phyloP scores from a whole-genome alignment of 176 grass and related monocot genomes.

The Canna indica region DNA sequence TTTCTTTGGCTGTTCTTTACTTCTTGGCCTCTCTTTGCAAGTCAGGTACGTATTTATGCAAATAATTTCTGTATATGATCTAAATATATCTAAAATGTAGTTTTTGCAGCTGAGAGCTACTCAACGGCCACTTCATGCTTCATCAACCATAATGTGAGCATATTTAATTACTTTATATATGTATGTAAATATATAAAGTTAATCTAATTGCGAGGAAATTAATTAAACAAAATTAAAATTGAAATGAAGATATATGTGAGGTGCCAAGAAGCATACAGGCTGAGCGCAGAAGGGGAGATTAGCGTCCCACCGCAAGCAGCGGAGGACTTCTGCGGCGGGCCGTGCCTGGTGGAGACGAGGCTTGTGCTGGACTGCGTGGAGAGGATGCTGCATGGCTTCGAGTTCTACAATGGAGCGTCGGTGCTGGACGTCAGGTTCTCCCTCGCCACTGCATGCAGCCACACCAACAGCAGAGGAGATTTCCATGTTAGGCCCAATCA shows the following conservation, averaged over 20 bases:
- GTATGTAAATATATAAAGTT: not conserved
- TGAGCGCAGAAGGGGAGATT: conserved; percentile 33
- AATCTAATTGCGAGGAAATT: not conserved
- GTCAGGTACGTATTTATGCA: conserved; percentile 5
- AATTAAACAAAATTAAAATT: not conserved
- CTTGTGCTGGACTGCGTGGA: conserved; percentile 54
- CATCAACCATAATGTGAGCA: conserved; percentile 33
- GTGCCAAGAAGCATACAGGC: conserved; percentile 36
- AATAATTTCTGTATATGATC: no score
- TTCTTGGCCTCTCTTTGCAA: conserved; percentile 22
- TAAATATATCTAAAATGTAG: no score
- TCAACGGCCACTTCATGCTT: conserved; percentile 52
- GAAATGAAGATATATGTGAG: conserved; percentile 40
- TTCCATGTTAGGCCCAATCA: no score
- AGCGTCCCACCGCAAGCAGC: conserved; percentile 20
- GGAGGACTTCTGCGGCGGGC: conserved; percentile 51
- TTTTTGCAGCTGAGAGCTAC: no score
- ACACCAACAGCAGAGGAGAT: conserved; percentile 30
- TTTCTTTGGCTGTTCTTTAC: conserved; percentile 17
- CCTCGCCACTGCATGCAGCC: conserved; percentile 40
- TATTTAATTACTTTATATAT: no score
- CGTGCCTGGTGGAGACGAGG: conserved; percentile 57
- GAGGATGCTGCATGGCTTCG: conserved; percentile 38
- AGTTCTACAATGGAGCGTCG: conserved; percentile 51
- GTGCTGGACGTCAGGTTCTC: conserved; percentile 34